Evolutionary conservation across 164 flowering plant genomes (phyloP).

Genomic region (Chloranthus sessilifolius): DNA sequence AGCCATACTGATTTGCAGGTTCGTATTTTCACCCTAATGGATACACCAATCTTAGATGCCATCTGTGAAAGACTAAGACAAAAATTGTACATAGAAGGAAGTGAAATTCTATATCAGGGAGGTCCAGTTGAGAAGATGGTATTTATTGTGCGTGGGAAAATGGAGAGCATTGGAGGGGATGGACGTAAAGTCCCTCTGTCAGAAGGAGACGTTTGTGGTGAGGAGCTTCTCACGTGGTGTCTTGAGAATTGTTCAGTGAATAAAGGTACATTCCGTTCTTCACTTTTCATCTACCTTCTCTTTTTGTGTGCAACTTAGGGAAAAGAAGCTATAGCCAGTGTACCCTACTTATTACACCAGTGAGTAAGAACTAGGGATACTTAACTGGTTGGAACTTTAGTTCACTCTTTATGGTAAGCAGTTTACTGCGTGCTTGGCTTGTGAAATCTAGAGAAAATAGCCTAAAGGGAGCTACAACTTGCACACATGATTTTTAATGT

Average conservation of each 20-base stretch:
- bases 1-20: constrained; percentile 48
- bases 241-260: constrained; percentile 56
- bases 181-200: constrained; percentile 29
- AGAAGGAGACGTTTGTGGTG: constrained; percentile 82
- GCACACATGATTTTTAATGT: too few relatives aligned
- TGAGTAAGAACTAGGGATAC: too few relatives aligned
- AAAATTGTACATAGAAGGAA: constrained; percentile 58
- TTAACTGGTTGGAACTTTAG: too few relatives aligned
- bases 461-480: too few relatives aligned
- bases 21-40: constrained; percentile 67
- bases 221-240: constrained; percentile 86
- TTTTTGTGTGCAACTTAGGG: too few relatives aligned
- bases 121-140: constrained; percentile 53
- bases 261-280: constrained; percentile 38
- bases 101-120: constrained; percentile 45
- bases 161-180: constrained; percentile 51
- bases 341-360: too few relatives aligned
- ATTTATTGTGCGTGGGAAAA: constrained; percentile 66
- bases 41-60: constrained; percentile 62
- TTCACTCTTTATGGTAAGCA: too few relatives aligned
- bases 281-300: background rate
- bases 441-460: too few relatives aligned
- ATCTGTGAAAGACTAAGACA: constrained; percentile 66
- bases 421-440: too few relatives aligned
- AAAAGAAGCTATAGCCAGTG: too few relatives aligned